Evolutionary conservation across 2,329 filamentous ascomycete species (phyloP).

Genomic region (Nemania sp.): DNA sequence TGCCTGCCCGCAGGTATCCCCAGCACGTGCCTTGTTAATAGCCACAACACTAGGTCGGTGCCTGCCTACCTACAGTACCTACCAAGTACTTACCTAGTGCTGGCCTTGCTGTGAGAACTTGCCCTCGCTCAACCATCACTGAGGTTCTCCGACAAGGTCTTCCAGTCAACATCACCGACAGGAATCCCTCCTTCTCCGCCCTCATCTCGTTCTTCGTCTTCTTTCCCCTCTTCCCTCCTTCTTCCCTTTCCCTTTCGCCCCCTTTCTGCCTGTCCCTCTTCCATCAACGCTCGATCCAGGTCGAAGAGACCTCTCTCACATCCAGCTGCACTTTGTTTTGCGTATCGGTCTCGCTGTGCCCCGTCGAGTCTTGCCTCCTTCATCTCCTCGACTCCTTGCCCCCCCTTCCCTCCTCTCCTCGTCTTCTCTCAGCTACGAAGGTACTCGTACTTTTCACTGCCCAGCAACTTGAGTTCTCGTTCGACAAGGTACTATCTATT

Average conservation of each 20-base stretch:
- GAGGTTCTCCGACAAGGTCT: not conserved
- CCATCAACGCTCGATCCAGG: not conserved
- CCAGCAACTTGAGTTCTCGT: not conserved
- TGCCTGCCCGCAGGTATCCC: not conserved
- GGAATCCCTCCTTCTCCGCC: not conserved
- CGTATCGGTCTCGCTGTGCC: not conserved
- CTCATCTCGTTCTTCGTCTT: not conserved
- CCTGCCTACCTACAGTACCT: too few relatives aligned
- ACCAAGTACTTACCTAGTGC: too few relatives aligned
- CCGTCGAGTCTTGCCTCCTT: not conserved
- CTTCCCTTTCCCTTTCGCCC: not conserved
- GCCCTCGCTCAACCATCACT: too few relatives aligned
- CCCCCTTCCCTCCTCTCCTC: not conserved
- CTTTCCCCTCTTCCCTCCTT: not conserved
- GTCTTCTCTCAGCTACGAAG: not conserved
- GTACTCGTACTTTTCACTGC: not conserved
- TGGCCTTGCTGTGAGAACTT: too few relatives aligned
- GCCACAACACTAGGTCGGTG: too few relatives aligned
- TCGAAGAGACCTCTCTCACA: not conserved
- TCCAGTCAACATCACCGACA: not conserved
- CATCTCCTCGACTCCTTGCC: not conserved
- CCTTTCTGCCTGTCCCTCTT: not conserved
- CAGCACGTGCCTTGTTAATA: not conserved
- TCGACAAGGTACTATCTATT: not conserved
- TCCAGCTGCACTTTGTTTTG: not conserved